Evolutionary conservation across 805 yeast genomes (phyloP).

Genomic region (Saturnispora bothae): DNA sequence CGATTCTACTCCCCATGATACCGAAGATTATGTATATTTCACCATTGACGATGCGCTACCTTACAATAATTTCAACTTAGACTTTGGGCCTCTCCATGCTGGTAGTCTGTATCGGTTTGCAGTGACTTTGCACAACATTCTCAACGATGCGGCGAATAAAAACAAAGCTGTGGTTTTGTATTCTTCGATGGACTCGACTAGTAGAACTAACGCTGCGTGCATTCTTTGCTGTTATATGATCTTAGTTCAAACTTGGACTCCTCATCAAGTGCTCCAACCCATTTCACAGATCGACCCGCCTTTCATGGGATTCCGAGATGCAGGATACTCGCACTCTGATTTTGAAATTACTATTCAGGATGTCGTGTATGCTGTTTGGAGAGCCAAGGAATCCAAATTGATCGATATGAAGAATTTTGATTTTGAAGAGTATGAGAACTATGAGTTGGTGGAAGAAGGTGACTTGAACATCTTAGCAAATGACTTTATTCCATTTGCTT

Average conservation of each 20-base stretch:
- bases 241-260: conserved; percentile 93
- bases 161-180: conserved; percentile 87
- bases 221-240: conserved; percentile 90
- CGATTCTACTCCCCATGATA: conserved; percentile 68
- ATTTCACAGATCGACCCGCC: conserved; percentile 88
- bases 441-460: conserved; percentile 94
- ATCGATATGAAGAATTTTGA: conserved; percentile 79
- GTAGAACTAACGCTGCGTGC: conserved; percentile 91
- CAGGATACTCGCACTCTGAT: conserved; percentile 94
- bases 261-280: conserved; percentile 94
- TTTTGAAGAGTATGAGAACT: conserved; percentile 87
- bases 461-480: conserved; percentile 88
- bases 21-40: conserved; percentile 67
- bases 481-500: conserved; percentile 94
- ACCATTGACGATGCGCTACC: conserved; percentile 89
- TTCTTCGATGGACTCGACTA: conserved; percentile 70
- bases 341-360: conserved; percentile 91
- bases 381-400: conserved; percentile 88
- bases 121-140: conserved; percentile 80
- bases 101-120: conserved; percentile 94
- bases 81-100: conserved; percentile 91
- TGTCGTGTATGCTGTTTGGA: conserved; percentile 92
- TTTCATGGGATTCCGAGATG: conserved; percentile 90
- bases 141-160: conserved; percentile 75
- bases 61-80: conserved; percentile 90